phyloP scores from a whole-genome alignment of 192 early-diverging fungal genomes.

The Oehlia diaphana region DNA sequence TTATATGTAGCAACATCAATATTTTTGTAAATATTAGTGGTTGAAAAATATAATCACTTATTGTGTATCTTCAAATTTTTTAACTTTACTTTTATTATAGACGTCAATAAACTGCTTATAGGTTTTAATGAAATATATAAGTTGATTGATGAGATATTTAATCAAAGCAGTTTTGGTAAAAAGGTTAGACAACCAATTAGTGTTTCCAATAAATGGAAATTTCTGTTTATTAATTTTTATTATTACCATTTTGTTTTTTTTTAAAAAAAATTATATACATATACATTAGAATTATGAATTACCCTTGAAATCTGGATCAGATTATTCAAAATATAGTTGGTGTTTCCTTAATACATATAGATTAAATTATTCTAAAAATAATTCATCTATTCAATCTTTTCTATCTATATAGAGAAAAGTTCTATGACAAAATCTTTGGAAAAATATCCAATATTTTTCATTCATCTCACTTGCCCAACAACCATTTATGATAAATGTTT shows the following conservation, averaged over 20 bases:
- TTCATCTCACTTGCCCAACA: slow-evolving; percentile 49
- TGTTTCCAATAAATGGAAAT: background rate
- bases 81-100: slow-evolving; percentile 28
- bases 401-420: slow-evolving; percentile 19
- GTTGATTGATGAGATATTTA: slow-evolving; percentile 41
- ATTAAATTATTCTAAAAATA: background rate
- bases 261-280: too few relatives aligned
- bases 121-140: slow-evolving; percentile 39
- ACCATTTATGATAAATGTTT: slow-evolving; percentile 51
- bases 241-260: background rate
- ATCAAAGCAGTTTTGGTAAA: slow-evolving; percentile 36
- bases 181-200: background rate
- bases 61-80: background rate
- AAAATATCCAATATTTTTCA: slow-evolving; percentile 54
- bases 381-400: background rate
- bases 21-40: slow-evolving; percentile 46
- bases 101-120: slow-evolving; percentile 52
- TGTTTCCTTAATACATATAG: background rate
- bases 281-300: background rate
- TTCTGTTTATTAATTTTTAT: background rate
- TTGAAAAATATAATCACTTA: background rate
- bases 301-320: background rate
- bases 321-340: background rate
- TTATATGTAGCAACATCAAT: slow-evolving; percentile 48
- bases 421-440: slow-evolving; percentile 34